phyloP scores from a whole-genome alignment of 192 early-diverging fungal genomes.

The Chytriomyces hyalinus region DNA sequence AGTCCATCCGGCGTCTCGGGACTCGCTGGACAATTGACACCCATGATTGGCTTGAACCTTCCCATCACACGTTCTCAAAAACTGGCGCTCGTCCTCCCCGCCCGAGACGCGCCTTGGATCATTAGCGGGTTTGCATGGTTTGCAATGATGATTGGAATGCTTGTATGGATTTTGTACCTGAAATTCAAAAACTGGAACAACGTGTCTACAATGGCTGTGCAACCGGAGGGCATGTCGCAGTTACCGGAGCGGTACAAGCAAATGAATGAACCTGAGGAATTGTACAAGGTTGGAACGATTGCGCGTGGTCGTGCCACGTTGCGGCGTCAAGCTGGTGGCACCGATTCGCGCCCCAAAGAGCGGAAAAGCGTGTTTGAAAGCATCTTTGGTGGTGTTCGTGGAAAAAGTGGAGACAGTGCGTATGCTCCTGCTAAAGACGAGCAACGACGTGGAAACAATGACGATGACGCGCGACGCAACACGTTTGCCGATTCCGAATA shows the following conservation, averaged over 20 bases:
- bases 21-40: background rate
- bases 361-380: constrained; percentile 30
- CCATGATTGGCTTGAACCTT: background rate
- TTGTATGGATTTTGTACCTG: constrained; percentile 34
- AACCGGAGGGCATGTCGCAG: constrained; percentile 25
- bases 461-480: background rate
- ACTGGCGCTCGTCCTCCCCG: constrained; percentile 29
- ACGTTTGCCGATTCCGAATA: background rate
- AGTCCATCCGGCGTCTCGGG: background rate
- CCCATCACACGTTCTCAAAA: constrained; percentile 27
- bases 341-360: background rate
- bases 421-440: background rate
- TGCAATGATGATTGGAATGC: constrained; percentile 28
- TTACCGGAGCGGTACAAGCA: background rate
- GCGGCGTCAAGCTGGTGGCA: background rate
- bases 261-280: background rate
- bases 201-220: constrained; percentile 31
- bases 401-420: background rate
- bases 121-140: constrained; percentile 38
- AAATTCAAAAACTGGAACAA: constrained; percentile 28
- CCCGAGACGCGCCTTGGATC: constrained; percentile 37
- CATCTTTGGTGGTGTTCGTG: constrained; percentile 13
- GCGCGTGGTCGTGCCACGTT: constrained; percentile 19
- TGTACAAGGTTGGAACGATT: constrained; percentile 25
- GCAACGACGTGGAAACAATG: background rate